Evolutionary conservation across 495 filamentous ascomycete genomes (phyloP), one percentile per base, ranked within the genome.

Genomic region (Opeltia flavorubescens): DNA sequence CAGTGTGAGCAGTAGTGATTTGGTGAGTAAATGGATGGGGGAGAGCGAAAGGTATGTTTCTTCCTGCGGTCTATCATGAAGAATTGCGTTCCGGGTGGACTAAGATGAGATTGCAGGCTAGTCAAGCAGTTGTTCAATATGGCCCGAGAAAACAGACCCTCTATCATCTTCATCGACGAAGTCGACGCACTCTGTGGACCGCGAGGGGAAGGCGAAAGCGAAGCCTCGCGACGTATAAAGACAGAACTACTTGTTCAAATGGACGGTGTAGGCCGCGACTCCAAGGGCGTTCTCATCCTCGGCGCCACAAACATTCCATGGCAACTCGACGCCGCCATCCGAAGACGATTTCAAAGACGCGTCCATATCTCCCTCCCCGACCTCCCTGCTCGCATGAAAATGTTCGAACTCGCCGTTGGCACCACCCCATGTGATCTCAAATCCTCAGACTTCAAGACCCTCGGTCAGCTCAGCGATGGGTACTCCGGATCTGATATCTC

Each of bases 11-110:
- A 89, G 84, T 67, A 91, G 84, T 68, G 93, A 96, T 61, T 61
- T 98, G 65, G 93, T 96, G 26, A 89, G 83, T 48, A 98, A 98
- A 61, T 98, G 91, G 91, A 96, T 98, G 93, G 91, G 91, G 64
- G 91, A 98, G 63, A 88, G 81, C 74, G 91, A 98, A 76, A 73
- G 89, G 89, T 94, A 66, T 44, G 73, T 56, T 13, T 36, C 17
- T 24, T n/a, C 28, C 44, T 33, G 24, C 5, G 12, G 6, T 18
- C 13, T 29, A 31, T 9, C 33, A 9, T 40, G 50, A 13, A 33
- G n/a, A n/a, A n/a, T n/a, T n/a, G n/a, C n/a, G n/a, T n/a, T n/a
- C n/a, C 43, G 24, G 39, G 44, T 54, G 53, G 18, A 55, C 46
- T 50, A 28, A 34, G 12, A 0, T 9, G 50, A n/a, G 20, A 9